These are phyloP conservation scores for Syncephalastrum racemosum DNA, from an alignment of 371 early-diverging fungal genomes.

Conservation along the genomic window DNA sequence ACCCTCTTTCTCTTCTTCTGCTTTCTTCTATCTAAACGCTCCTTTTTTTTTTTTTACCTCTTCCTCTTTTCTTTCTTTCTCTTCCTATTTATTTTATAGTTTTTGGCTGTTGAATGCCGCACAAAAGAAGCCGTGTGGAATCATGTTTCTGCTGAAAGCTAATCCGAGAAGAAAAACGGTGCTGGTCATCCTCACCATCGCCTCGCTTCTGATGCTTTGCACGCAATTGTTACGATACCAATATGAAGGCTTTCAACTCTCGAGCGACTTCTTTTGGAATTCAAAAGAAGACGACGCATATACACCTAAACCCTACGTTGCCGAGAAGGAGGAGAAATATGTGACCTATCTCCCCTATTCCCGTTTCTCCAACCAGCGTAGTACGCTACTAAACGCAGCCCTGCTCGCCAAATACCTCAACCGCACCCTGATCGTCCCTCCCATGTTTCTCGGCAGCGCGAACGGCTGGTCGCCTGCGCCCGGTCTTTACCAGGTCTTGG, in stretches of 20 bases:
- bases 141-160: conserved; percentile 18
- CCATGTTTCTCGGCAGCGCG: conserved; percentile 45
- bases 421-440: conserved; percentile 31
- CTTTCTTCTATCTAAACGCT: not conserved
- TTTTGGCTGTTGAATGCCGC: conserved; percentile 9
- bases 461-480: conserved; percentile 42
- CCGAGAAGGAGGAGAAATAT: conserved; percentile 20
- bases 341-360: conserved; percentile 53
- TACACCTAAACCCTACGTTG: not conserved
- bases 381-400: conserved; percentile 48
- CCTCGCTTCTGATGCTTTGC: conserved; percentile 15
- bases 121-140: conserved; percentile 2
- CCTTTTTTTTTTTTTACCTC: conserved; percentile 1
- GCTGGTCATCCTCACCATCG: conserved; percentile 8
- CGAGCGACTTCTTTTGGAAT: conserved; percentile 3
- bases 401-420: conserved; percentile 34
- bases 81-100: not conserved
- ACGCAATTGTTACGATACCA: conserved; percentile 14
- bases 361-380: conserved; percentile 51
- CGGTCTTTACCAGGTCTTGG: conserved; percentile 18
- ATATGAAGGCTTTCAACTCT: conserved; percentile 13
- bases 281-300: conserved; percentile 2
- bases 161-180: conserved; percentile 14
- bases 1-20: conserved; percentile 2
- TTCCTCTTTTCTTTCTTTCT: conserved; percentile 4